phyloP scores from a whole-genome alignment of 1,284 basidiomycete genomes.

The Cyathus olla region DNA sequence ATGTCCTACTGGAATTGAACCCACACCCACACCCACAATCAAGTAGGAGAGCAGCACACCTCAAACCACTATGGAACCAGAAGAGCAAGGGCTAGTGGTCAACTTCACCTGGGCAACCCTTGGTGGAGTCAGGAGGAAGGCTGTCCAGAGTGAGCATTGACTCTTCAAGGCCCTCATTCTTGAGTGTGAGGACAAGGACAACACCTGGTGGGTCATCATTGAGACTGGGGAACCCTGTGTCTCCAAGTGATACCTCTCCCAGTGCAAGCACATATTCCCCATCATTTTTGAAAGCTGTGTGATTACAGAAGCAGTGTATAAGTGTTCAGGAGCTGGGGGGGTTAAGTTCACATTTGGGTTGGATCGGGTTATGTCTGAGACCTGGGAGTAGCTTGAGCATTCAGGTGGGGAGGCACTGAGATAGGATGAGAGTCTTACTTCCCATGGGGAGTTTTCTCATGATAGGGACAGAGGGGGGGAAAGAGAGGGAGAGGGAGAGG shows the following conservation, averaged over 20 bases:
- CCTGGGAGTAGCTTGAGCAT: slow-evolving; percentile 31
- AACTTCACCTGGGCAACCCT: neutral
- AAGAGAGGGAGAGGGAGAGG: slow-evolving; percentile 9
- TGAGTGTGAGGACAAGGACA: neutral
- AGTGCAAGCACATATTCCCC: no score
- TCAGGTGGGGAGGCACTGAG: slow-evolving; percentile 11
- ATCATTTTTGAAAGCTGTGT: slow-evolving; percentile 34
- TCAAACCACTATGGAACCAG: neutral
- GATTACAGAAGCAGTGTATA: slow-evolving; percentile 67
- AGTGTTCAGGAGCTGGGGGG: slow-evolving; percentile 61
- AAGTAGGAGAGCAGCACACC: neutral
- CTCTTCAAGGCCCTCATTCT: neutral
- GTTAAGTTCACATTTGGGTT: neutral
- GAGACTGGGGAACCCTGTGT: no score
- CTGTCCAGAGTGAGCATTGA: no score
- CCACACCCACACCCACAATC: neutral
- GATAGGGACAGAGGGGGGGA: slow-evolving; percentile 6
- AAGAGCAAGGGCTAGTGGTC: neutral
- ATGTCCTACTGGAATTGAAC: neutral
- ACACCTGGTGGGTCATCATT: no score
- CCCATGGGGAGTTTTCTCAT: neutral
- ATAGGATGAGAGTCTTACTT: slow-evolving; percentile 14
- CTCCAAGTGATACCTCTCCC: no score
- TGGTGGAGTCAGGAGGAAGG: neutral
- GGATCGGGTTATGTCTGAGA: slow-evolving; percentile 10